Conservation (phyloP, 225 moss, liverwort and hornwort genomes). For the Marchantia paleacea region DNA sequence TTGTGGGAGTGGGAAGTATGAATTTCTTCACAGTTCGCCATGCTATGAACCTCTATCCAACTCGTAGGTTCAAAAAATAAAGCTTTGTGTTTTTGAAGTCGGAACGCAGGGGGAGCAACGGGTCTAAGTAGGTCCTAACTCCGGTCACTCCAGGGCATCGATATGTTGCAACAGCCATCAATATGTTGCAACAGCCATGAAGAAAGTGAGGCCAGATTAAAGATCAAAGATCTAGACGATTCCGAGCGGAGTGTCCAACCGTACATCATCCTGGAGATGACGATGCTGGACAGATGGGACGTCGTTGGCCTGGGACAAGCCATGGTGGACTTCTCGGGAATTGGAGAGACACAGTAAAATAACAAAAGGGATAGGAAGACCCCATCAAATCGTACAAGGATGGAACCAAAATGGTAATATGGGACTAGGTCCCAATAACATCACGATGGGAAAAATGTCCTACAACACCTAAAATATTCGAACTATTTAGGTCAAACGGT, state of each 20-base stretch:
- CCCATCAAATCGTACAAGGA: too few relatives aligned
- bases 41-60: not conserved
- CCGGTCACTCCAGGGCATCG: not conserved
- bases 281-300: constrained; percentile 71
- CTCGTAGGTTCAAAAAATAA: not conserved
- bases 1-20: not conserved
- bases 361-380: too few relatives aligned
- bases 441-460: too few relatives aligned
- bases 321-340: too few relatives aligned
- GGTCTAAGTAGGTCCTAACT: not conserved
- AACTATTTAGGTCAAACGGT: too few relatives aligned
- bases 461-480: too few relatives aligned
- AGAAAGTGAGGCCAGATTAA: not conserved
- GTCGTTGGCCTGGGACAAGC: constrained; percentile 96
- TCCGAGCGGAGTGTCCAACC: constrained; percentile 41
- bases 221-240: constrained; percentile 14
- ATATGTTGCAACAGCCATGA: not conserved
- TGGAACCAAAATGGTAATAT: too few relatives aligned
- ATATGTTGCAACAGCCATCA: too few relatives aligned
- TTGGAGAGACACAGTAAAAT: too few relatives aligned
- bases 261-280: constrained; percentile 61
- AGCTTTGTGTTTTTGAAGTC: not conserved
- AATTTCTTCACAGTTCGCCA: not conserved
- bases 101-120: not conserved
- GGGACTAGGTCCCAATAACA: too few relatives aligned